Evolutionary conservation across 1,284 basidiomycete genomes (phyloP), one percentile per base, ranked within the genome.

Genomic region (Hortiboletus rubellus): DNA sequence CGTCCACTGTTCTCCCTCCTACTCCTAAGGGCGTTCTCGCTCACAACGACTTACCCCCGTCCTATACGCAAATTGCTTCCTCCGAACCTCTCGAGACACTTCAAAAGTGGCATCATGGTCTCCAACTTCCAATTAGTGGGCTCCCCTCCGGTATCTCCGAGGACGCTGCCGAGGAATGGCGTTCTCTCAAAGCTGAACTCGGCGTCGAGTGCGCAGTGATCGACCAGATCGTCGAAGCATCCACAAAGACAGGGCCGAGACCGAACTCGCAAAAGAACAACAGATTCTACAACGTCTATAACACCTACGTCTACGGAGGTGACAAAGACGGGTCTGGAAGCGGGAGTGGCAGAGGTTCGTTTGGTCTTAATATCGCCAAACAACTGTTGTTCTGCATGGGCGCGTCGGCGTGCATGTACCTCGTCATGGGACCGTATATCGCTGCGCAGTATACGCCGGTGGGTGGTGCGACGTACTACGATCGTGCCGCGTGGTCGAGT

Each of bases 281-380:
- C 57, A 78, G 83, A 44, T 90, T 92, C 71, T 91, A 88, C 76
- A 91, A 91, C 72, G 87, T 92, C 68, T 91, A 91, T 72, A 91
- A 91, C 72, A 90, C 88, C 14, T 91, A 90, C 62, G 82, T 90
- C 42, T 89, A 87, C 64, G 84, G 82, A 42, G 70, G 73, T 47
- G 70, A 58, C 55, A 72, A 65, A 46, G 59, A 70, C 55, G 54
- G 56, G 3, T 48, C 54, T 27, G 63, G 53, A 33, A 55, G 17
- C 38, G 54, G 54, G 27, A 49, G 52, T n/a, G 53, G 53, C 31
- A 57, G 60, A 34, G 63, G 49, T 41, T 69, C 57, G 55, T 73
- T 64, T 50, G 74, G 58, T 58, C 66, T 68, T 47, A 58, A 52
- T 36, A 58, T 71, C 3, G 72, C 69, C 8, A 74, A 76, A 11